phyloP scores from a whole-genome alignment of 2,329 filamentous ascomycete genomes.

The Coniochaeta sp. region DNA sequence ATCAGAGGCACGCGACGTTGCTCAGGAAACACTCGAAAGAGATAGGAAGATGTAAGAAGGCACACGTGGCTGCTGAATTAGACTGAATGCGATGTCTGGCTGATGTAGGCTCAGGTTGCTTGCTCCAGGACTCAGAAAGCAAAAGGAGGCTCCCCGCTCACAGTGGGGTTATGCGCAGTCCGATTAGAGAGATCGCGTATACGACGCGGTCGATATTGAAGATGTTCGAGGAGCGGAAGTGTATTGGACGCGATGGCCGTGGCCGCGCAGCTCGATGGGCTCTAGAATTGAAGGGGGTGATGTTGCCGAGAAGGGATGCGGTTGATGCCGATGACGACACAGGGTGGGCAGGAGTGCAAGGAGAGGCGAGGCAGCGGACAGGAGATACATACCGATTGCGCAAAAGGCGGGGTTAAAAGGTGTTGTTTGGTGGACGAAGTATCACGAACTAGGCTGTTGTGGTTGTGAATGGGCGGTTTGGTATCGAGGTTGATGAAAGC shows the following conservation, averaged over 20 bases:
- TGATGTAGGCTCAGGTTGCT: neutral
- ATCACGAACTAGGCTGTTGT: neutral
- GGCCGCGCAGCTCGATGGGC: neutral
- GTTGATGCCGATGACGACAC: slow-evolving; percentile 3
- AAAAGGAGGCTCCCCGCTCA: slow-evolving; percentile 4
- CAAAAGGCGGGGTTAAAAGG: neutral
- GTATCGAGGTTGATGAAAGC: slow-evolving; percentile 2
- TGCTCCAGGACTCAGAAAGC: neutral
- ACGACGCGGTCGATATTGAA: neutral
- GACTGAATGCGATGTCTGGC: neutral
- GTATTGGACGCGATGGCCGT: neutral
- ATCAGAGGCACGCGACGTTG: neutral
- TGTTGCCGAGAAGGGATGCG: neutral
- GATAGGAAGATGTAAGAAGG: neutral
- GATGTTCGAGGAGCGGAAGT: neutral
- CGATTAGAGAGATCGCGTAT: neutral
- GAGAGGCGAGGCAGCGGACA: neutral
- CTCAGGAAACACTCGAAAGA: neutral
- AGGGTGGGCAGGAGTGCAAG: neutral
- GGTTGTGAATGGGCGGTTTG: neutral
- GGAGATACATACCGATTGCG: slow-evolving; percentile 1
- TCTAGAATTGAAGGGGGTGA: neutral
- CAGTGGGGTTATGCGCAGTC: slow-evolving; percentile 3
- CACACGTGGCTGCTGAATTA: neutral
- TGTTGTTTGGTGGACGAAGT: neutral